Evolutionary conservation across 352 stramenopile genomes (phyloP).

Genomic region (Thalassiosira mediterranea): DNA sequence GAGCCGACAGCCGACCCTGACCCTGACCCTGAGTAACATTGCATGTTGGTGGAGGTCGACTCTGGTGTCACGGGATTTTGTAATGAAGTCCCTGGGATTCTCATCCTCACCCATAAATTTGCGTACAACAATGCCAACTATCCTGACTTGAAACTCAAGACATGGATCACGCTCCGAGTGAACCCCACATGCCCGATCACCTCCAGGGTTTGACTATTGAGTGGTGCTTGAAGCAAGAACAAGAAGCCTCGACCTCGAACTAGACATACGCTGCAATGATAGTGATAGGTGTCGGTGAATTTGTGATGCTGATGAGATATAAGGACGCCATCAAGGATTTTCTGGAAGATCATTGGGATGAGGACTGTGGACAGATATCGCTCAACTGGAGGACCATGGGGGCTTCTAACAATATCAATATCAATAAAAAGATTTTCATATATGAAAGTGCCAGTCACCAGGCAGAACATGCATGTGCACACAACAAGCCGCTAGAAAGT

Average conservation of each 20-base stretch:
- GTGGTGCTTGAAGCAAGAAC: conserved; percentile 4
- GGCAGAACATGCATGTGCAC: neutral
- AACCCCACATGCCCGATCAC: too few relatives aligned
- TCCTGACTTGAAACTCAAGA: too few relatives aligned
- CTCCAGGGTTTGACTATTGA: too few relatives aligned
- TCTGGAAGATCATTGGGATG: conserved; percentile 20
- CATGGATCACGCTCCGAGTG: too few relatives aligned
- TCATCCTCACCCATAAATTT: too few relatives aligned
- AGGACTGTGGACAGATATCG: conserved; percentile 9
- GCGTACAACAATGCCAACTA: too few relatives aligned
- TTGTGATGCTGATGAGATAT: conserved; percentile 35
- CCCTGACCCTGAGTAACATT: too few relatives aligned
- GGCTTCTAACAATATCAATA: conserved; percentile 10
- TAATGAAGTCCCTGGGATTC: too few relatives aligned
- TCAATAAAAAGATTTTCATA: too few relatives aligned
- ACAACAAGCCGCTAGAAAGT: neutral
- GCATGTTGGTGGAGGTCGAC: too few relatives aligned
- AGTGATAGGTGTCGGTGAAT: conserved; percentile 47
- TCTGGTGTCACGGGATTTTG: too few relatives aligned
- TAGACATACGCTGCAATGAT: conserved; percentile 20
- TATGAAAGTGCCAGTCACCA: conserved; percentile 11
- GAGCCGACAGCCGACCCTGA: too few relatives aligned
- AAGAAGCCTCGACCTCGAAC: neutral
- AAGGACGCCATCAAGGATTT: conserved; percentile 20
- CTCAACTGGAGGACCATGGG: conserved; percentile 24